A percentile compares a stretch with the other conserved stretches of the same genome.
phyloP scores from a whole-genome alignment of 176 grass and related monocot species.

The Saccharum spontaneum region DNA sequence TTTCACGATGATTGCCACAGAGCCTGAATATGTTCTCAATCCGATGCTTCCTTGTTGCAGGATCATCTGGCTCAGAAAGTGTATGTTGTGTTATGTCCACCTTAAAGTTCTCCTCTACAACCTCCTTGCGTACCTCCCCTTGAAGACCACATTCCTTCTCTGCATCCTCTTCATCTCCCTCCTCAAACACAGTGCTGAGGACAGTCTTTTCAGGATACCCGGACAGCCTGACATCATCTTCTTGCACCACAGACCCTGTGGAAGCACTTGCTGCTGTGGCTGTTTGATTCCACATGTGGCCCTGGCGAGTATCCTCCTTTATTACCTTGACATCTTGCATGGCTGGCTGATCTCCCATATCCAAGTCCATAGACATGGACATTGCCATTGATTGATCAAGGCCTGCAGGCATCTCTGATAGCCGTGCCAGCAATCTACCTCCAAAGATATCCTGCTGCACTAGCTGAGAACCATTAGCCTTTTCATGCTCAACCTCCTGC shows the following conservation, averaged over 20 bases:
- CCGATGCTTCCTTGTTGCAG: constrained; percentile 49
- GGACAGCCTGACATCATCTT: constrained; percentile 40
- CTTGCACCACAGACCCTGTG: constrained; percentile 25
- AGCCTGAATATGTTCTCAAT: constrained; percentile 91
- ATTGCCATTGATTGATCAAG: constrained; percentile 63
- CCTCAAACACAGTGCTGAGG: constrained; percentile 81
- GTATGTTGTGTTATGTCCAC: constrained; percentile 12
- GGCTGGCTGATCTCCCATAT: constrained; percentile 61
- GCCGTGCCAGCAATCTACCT: constrained; percentile 46
- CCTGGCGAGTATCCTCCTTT: constrained; percentile 58
- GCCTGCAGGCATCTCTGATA: constrained; percentile 57
- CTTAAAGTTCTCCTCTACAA: constrained; percentile 62
- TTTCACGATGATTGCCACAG: constrained; percentile 78
- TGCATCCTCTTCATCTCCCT: constrained; percentile 58
- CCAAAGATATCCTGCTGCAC: constrained; percentile 44
- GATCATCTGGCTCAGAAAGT: constrained; percentile 41
- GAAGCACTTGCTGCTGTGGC: not conserved
- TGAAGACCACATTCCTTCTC: constrained; percentile 35
- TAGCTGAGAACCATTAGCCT: constrained; percentile 11
- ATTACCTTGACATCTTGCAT: constrained; percentile 71
- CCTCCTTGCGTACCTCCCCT: constrained; percentile 80
- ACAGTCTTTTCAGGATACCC: constrained; percentile 62
- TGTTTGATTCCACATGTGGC: constrained; percentile 31
- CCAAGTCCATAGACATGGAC: constrained; percentile 93
- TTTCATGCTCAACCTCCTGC: constrained; percentile 60